These are phyloP conservation scores for Lactarius tabidus DNA, from an alignment of 768 basidiomycete species.

Conservation along the genomic window DNA sequence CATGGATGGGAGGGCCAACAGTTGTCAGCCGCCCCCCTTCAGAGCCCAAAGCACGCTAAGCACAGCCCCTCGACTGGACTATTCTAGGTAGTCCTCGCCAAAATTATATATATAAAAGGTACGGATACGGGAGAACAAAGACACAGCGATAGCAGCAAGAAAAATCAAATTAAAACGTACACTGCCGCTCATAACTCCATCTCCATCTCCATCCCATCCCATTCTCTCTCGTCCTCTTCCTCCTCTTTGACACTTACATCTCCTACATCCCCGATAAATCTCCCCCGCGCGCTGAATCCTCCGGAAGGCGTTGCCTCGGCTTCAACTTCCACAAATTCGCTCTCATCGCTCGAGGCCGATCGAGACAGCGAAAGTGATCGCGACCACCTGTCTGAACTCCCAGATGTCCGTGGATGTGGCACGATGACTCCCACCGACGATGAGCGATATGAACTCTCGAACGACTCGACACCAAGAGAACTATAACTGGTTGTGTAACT, in stretches of 20 bases:
- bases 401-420: slow-evolving; percentile 4
- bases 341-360: slow-evolving; percentile 36
- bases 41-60: neutral
- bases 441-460: slow-evolving; percentile 24
- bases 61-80: neutral
- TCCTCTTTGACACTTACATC: slow-evolving; percentile 44
- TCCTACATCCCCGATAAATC: slow-evolving; percentile 41
- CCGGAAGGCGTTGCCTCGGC: slow-evolving; percentile 10
- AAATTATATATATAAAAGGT: neutral
- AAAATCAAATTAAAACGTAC: slow-evolving; percentile 12
- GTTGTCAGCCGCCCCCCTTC: neutral
- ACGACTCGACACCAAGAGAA: slow-evolving; percentile 37
- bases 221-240: slow-evolving; percentile 41
- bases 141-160: slow-evolving; percentile 7
- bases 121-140: neutral
- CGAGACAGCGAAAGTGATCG: slow-evolving; percentile 29
- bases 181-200: slow-evolving; percentile 51
- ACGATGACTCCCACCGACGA: slow-evolving; percentile 15
- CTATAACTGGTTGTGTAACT: slow-evolving; percentile 33
- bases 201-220: slow-evolving; percentile 57
- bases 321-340: slow-evolving; percentile 28
- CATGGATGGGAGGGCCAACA: slow-evolving; percentile 1
- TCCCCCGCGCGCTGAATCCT: slow-evolving; percentile 30
- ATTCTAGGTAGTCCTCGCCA: neutral
- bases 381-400: slow-evolving; percentile 38